phyloP scores from a whole-genome alignment of 768 basidiomycete genomes.

The Suillus spraguei region DNA sequence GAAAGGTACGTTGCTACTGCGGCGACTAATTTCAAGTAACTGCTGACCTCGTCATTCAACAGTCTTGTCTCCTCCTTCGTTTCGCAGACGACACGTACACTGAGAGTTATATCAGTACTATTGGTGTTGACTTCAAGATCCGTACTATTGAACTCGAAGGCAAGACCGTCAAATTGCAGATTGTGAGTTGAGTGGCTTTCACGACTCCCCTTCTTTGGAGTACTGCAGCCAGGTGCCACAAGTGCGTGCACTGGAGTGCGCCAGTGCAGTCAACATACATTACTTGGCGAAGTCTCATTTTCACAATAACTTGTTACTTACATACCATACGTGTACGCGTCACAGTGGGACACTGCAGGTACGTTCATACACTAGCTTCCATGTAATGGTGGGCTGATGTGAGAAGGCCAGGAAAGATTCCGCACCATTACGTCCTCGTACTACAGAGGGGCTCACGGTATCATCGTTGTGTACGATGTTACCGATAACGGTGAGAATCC shows the following conservation, averaged over 20 bases:
- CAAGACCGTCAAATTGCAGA: slow-evolving; percentile 98
- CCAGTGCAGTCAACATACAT: neutral
- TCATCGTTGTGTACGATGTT: slow-evolving; percentile 98
- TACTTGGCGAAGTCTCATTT: neutral
- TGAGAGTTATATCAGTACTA: slow-evolving; percentile 96
- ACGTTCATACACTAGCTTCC: slow-evolving; percentile 22
- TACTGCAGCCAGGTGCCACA: neutral
- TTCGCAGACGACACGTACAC: slow-evolving; percentile 98
- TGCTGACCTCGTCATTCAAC: slow-evolving; percentile 34
- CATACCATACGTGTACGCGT: slow-evolving; percentile 23
- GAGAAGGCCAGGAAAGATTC: slow-evolving; percentile 92
- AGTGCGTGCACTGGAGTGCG: neutral
- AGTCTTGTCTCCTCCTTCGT: slow-evolving; percentile 92
- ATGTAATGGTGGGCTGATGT: slow-evolving; percentile 10
- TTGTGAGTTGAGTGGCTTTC: slow-evolving; percentile 58
- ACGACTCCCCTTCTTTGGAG: slow-evolving; percentile 12
- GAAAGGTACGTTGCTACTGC: slow-evolving; percentile 60
- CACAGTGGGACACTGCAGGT: slow-evolving; percentile 96
- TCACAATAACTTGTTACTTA: slow-evolving; percentile 28
- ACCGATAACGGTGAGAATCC: slow-evolving; percentile 78
- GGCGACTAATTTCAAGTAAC: slow-evolving; percentile 15
- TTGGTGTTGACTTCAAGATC: slow-evolving; percentile 99
- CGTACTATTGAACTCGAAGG: slow-evolving; percentile 98
- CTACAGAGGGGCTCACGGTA: slow-evolving; percentile 98
- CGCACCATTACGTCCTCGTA: slow-evolving; percentile 99